These are phyloP conservation scores for Castanospermum australe DNA, from an alignment of 306 rosid species.

Conservation along the genomic window DNA sequence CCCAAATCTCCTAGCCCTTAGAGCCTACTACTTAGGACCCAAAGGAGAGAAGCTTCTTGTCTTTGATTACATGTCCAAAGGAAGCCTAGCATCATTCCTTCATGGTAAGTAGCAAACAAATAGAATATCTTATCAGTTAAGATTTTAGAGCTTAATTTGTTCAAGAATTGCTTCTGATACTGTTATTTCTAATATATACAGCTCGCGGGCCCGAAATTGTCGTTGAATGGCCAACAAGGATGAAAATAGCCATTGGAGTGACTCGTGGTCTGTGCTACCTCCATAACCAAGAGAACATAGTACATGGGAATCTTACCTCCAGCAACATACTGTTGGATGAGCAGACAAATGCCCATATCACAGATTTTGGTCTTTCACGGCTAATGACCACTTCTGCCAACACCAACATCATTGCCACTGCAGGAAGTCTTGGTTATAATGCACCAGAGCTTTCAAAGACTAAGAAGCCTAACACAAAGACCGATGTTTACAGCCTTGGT, in stretches of 20 bases:
- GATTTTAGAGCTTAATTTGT: not conserved
- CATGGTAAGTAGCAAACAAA: constrained; percentile 65
- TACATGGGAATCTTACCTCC: constrained; percentile 83
- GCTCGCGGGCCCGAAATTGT: constrained; percentile 53
- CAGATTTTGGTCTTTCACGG: constrained; percentile 76
- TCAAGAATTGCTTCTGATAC: not conserved
- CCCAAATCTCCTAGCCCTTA: constrained; percentile 51
- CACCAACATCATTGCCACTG: constrained; percentile 59
- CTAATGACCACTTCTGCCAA: constrained; percentile 60
- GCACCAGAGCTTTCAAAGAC: constrained; percentile 65
- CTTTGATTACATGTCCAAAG: constrained; percentile 55
- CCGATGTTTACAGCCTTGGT: constrained; percentile 55
- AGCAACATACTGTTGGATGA: constrained; percentile 73
- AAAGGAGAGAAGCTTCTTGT: constrained; percentile 76
- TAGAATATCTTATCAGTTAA: no score
- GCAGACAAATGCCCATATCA: constrained; percentile 61
- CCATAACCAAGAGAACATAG: constrained; percentile 59
- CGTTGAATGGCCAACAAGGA: constrained; percentile 87
- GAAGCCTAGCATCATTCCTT: constrained; percentile 63
- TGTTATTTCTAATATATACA: constrained; percentile 1
- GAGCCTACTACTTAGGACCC: constrained; percentile 63
- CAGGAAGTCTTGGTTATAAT: constrained; percentile 58
- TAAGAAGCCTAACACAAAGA: no score
- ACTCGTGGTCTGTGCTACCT: constrained; percentile 57
- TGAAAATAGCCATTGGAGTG: constrained; percentile 71